Conservation (phyloP, 2,329 filamentous ascomycete genomes). For the Albifimbria verrucaria region DNA sequence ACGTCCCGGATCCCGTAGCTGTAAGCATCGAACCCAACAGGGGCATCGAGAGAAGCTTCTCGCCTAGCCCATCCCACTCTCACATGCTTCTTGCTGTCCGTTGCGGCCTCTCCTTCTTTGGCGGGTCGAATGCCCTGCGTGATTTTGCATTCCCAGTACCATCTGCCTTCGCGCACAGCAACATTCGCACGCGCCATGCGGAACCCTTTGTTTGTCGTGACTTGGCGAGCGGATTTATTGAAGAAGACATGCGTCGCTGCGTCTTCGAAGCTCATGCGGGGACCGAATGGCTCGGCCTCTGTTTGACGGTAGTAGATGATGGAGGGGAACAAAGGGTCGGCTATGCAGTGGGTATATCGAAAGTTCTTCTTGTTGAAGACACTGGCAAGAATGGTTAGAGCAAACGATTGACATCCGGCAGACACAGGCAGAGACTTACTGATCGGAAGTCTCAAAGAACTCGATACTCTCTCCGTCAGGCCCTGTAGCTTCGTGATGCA, state of each 20-base stretch:
- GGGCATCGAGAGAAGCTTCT: conserved; percentile 78
- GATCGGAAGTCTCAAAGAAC: conserved; percentile 62
- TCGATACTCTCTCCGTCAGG: conserved; percentile 49
- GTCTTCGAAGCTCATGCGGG: conserved; percentile 91
- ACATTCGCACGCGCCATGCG: conserved; percentile 89
- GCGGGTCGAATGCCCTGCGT: conserved; percentile 63
- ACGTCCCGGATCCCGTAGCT: conserved; percentile 92
- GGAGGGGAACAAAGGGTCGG: conserved; percentile 81
- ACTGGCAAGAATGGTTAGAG: conserved; percentile 26
- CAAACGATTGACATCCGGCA: neutral
- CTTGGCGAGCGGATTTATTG: conserved; percentile 67
- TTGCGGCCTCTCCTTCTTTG: conserved; percentile 38
- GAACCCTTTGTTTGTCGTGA: conserved; percentile 91
- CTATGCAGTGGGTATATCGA: conserved; percentile 86
- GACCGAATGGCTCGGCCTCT: conserved; percentile 77
- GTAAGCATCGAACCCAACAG: conserved; percentile 85
- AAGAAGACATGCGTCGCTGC: conserved; percentile 82
- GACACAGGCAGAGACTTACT: conserved; percentile 41
- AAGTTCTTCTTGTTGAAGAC: conserved; percentile 70
- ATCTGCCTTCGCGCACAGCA: conserved; percentile 80
- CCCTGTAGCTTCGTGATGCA: conserved; percentile 49
- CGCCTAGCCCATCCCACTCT: conserved; percentile 83
- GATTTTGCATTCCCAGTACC: conserved; percentile 93
- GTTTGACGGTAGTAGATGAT: conserved; percentile 87
- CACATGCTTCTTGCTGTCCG: conserved; percentile 59